Conservation (phyloP, 1,139 yeast species). For the Magnusiomyces tetraspermus region DNA sequence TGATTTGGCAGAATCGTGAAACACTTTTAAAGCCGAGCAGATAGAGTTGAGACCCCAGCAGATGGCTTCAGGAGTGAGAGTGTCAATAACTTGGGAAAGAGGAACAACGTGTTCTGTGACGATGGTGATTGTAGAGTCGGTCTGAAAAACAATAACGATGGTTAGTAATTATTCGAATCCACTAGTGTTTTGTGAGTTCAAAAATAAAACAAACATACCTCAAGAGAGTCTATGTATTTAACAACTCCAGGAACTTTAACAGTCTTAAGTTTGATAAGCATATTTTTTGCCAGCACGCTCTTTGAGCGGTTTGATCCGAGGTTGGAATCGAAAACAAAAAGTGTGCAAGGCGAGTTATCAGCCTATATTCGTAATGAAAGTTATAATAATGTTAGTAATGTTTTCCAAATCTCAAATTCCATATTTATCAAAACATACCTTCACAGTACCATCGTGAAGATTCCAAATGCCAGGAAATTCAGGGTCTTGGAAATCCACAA, state of each 20-base stretch:
- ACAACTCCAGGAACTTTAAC: constrained; percentile 74
- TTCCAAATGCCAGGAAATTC: constrained; percentile 40
- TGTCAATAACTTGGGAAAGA: constrained; percentile 29
- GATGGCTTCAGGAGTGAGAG: constrained; percentile 31
- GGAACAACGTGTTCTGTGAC: constrained; percentile 75
- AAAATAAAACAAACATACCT: constrained; percentile 19
- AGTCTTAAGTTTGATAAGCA: constrained; percentile 54
- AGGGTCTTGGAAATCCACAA: constrained; percentile 15
- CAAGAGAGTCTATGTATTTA: constrained; percentile 58
- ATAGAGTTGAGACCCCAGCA: constrained; percentile 48
- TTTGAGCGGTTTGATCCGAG: constrained; percentile 34
- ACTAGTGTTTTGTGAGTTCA: no score
- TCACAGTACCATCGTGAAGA: constrained; percentile 38
- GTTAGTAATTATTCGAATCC: background rate
- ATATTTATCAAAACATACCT: constrained; percentile 17
- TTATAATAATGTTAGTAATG: background rate
- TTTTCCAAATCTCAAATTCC: background rate
- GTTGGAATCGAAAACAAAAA: constrained; percentile 53
- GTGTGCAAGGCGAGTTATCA: constrained; percentile 39
- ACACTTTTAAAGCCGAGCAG: constrained; percentile 1
- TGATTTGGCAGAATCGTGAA: constrained; percentile 25
- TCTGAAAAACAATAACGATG: constrained; percentile 27
- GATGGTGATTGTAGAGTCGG: constrained; percentile 51
- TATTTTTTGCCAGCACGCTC: constrained; percentile 50
- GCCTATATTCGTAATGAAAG: no score